These are phyloP conservation scores for Neohortaea acidophila DNA, from an alignment of 495 filamentous ascomycete species.

Conservation along the genomic window DNA sequence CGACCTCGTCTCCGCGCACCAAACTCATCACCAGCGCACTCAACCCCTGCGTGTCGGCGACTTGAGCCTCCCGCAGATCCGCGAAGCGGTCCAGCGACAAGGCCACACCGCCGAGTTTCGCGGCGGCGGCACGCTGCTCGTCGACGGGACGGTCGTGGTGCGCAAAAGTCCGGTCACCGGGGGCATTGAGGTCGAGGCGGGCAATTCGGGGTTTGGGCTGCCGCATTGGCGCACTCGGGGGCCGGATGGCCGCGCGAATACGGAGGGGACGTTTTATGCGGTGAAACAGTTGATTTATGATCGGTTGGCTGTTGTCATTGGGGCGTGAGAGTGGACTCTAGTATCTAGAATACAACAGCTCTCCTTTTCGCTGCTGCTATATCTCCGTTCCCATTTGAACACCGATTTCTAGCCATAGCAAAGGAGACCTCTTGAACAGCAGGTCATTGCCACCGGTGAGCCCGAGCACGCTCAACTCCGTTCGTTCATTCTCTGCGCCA, in stretches of 20 bases:
- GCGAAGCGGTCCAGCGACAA: conserved; percentile 62
- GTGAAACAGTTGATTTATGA: conserved; percentile 18
- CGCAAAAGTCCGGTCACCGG: conserved; percentile 67
- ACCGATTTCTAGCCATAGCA: too few species aligned
- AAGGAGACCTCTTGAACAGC: too few species aligned
- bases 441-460: too few species aligned
- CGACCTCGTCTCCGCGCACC: conserved; percentile 63
- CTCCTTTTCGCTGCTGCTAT: too few species aligned
- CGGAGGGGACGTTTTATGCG: conserved; percentile 14
- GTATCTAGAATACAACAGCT: too few species aligned
- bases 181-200: conserved; percentile 69
- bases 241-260: neutral
- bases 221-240: conserved; percentile 29
- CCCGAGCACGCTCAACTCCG: neutral
- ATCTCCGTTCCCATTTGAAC: too few species aligned
- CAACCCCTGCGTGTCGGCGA: conserved; percentile 93
- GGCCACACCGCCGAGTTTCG: conserved; percentile 86
- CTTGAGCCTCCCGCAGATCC: conserved; percentile 71
- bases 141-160: conserved; percentile 77
- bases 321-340: conserved; percentile 9
- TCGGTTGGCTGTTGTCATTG: conserved; percentile 20
- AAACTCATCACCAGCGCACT: conserved; percentile 42
- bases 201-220: neutral
- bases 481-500: conserved; percentile 56
- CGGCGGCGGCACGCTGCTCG: conserved; percentile 79